Evolutionary conservation across 805 yeast species (phyloP), one percentile per base, ranked within the genome.

Genomic region (Candida piceae): DNA sequence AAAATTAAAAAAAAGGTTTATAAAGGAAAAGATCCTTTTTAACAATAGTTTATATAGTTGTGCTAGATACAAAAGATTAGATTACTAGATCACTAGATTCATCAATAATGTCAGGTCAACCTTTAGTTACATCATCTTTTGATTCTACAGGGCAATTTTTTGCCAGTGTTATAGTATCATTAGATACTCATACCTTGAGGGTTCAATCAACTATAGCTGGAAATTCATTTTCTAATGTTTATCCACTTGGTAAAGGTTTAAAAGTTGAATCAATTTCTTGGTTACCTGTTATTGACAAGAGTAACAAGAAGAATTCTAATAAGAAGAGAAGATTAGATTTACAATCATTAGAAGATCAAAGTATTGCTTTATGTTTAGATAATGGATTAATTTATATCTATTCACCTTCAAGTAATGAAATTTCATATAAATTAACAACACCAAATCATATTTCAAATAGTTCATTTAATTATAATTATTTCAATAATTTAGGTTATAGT

Each of bases 131-230:
- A 13, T 69, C 80, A 17, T 62, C 60, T 27, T 85, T 78, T 55
- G 90, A 86, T 57, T 69, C 78, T 10, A 59, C 73, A 1, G 79
- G 82, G n/a, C 65, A 72, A 30, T 70, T 69, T 51, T 69, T 78
- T 48, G 87, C 89, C 18, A 73, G 78, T 31, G 85, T 76, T 1
- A 63, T 76, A 16, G 74, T 76, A 24, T 81, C 86, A 2, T 69
- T 86, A 41, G 90, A 84, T 56, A 67, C 78, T 5, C 90, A 83
- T 51, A 76, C 78, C 45, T 62, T 86, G 26, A 68, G 79, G 39
- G 84, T 83, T 2, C 80, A 78, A 51, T 69, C 82, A 15, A 51
- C 68, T 4, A 57, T 58, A 26, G 51, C 68, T 10, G 66, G 75
- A 9, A 68, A 63, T 17, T 22, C 40, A 9, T 34, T 46, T 15